Evolutionary conservation across 345 rosid species (phyloP), one percentile per base, ranked within the genome.

Genomic region (Gossypium australe): DNA sequence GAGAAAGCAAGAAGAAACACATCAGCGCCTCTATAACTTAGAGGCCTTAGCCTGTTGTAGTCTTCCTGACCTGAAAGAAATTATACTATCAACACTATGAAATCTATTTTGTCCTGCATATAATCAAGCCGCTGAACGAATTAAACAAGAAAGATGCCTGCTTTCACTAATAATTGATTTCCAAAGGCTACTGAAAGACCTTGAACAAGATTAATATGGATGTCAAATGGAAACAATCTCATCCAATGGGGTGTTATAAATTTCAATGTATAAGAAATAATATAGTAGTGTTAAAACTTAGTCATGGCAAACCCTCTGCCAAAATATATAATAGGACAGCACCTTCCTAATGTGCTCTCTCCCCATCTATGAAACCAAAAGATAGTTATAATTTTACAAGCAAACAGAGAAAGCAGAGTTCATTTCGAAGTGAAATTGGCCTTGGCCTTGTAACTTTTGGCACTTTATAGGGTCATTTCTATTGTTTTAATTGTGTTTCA

Each of bases 1-100:
- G 90, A 87, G 86, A 87, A 87, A 11, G 87, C 90, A 67, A 87
- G 81, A 73, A 87, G 75, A 70, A 87, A 87, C 43, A 85, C 87
- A 41, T 87, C 88, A 7, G 87, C 90, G 17, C 86, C 90, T 58
- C 83, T 81, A 45, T 87, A 85, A 66, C 88, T 85, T 78, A 85
- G 75, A 59, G 88, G 88, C 73, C 90, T 82, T 73, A 85, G 64
- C 60, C 88, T 80, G 78, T 83, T 83, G 70, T 85, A 87, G 62
- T 85, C 90, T 78, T 87, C 87, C 53, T 84, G 87, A 43, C 87
- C 90, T 87, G 84, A 66, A 74, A 22, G 52, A 62, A 27, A 11
- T 62, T 62, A 8, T 60, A 59, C 13, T 2, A 41, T 24, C 45
- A 68, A 49, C 56, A 24, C 16, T 24, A 67, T 1, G 41, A 14